Base-by-base conservation (phyloP, 2,329 filamentous ascomycete genomes). In the Byssoonygena ceratinophila region DNA sequence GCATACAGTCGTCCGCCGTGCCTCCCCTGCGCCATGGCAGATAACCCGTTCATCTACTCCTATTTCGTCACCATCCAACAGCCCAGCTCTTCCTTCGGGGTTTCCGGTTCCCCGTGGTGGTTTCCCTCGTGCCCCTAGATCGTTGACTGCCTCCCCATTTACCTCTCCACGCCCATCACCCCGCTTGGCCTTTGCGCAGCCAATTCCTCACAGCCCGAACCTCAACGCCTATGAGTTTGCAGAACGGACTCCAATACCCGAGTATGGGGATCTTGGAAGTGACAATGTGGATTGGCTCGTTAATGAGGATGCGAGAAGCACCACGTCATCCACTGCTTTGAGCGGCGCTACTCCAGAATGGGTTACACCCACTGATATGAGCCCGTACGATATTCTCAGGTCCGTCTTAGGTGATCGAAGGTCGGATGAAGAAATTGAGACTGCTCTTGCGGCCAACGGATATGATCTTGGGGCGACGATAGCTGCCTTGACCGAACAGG, bases 201-300 rank as follows among this genome's bases (percentile, higher is more conserved):
- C 92, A 48, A 95, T 97, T 61, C 92, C 92, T 3, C 88, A 97
- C 68, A 96, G 90, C 61, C 92, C 92, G 36, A 94, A 80, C 65
- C 72, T 97, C 58, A 96, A 94, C 71, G 88, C 90, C 51, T 98
- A 97, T 71, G 88, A 95, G 68, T 96, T 96, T 71, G 91, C 82
- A 64, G 89, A 95, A 63, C 78, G 83, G 18, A 87, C 82, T 46
- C 85, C 87, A 5, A 82, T 85, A 16, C 83, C 84, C 41, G 90
- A 97, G 63, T 91, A 94, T 65, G 89, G 89, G 53, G 89, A 97
- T 62, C 85, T 89, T 64, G 90, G 91, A 59, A 87, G 84, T 57
- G 91, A 97, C 52, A 95, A 92, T 61, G 89, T 98, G 49, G 91
- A 97, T 69, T 97, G 91, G 92, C 78, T 97, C 43, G 87, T 96